Evolutionary conservation across 2,329 filamentous ascomycete genomes (phyloP), one percentile per base, ranked within the genome.

Genomic region (Aspergillus tamarii): DNA sequence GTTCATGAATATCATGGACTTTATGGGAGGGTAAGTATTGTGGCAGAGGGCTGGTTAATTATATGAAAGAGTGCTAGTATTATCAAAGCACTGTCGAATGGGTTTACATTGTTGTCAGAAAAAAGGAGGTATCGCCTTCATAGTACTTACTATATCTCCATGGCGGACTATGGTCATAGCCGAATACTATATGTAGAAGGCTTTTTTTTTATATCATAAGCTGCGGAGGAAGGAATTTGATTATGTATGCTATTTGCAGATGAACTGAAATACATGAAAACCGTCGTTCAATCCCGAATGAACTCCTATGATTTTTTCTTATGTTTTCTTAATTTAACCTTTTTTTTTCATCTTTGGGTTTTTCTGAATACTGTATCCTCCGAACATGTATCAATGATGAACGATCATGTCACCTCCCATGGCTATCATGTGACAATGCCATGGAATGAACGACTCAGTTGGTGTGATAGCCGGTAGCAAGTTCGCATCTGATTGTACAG

Each of bases 401-500:
- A 55, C 10, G 21, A 55, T 26, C 11, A 12, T 39, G n/a, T n/a
- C 10, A 26, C 52, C 52, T 19, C 21, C 26, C 30, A 2, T 4
- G 28, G 28, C 16, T 19, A 16, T 39, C 19, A 55, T 14, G 52
- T 26, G 23, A 55, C n/a, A 9, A 9, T 23, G 32, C 14, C n/a
- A 26, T 11, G 23, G 32, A 48, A 16, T 21, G n/a, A 39, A 55
- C 16, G 14, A 50, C 16, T 61, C 45, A 70, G 55, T 67, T 60
- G 6, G 55, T 45, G 48, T 72, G 70, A 43, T 66, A 65, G 52
- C 66, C 64, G 21, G 62, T 69, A 50, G 67, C 66, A 36, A 66
- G 45, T 62, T 71, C 72, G 62, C 70, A 73, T 32, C 71, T 71
- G 55, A 46, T n/a, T 12, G 50, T 46, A 54, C 63, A 46, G 66